Conservation (phyloP, 1,284 basidiomycete genomes). For the Cutaneotrichosporon sp. region DNA sequence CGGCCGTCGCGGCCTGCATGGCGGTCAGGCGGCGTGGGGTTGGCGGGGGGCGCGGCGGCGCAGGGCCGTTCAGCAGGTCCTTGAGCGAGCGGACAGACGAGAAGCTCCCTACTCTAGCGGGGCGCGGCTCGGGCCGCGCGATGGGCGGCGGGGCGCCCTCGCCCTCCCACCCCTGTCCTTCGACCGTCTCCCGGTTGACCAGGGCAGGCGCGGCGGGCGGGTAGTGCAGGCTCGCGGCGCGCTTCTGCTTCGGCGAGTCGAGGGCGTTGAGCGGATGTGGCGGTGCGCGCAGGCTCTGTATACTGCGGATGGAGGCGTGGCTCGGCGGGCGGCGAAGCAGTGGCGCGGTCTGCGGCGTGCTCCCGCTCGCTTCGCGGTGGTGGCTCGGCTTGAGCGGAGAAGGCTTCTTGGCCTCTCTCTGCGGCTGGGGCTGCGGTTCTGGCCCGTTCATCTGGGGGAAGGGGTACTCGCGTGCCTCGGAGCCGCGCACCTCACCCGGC, state of each 20-base stretch:
- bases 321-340: conserved; percentile 4
- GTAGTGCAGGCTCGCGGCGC: conserved; percentile 43
- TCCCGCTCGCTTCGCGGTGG: background rate
- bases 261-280: conserved; percentile 48
- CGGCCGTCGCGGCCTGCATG: conserved; percentile 33
- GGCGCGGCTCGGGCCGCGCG: conserved; percentile 6
- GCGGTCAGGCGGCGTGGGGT: conserved; percentile 32
- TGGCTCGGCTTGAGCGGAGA: background rate
- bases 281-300: conserved; percentile 47
- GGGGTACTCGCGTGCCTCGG: conserved; percentile 9
- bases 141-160: background rate
- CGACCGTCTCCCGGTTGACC: conserved; percentile 39
- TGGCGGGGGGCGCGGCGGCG: background rate
- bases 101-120: conserved; percentile 24
- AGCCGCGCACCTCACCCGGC: too few species aligned
- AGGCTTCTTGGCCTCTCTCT: background rate
- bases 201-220: conserved; percentile 47
- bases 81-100: conserved; percentile 31
- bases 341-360: background rate
- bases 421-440: background rate
- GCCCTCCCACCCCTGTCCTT: conserved; percentile 40
- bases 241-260: conserved; percentile 26
- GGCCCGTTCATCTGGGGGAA: conserved; percentile 14
- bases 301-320: conserved; percentile 44
- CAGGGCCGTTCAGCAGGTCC: conserved; percentile 14